These are phyloP conservation scores for Nepenthes mirabilis DNA, from an alignment of 148 eudicot genomes.

Conservation along the genomic window DNA sequence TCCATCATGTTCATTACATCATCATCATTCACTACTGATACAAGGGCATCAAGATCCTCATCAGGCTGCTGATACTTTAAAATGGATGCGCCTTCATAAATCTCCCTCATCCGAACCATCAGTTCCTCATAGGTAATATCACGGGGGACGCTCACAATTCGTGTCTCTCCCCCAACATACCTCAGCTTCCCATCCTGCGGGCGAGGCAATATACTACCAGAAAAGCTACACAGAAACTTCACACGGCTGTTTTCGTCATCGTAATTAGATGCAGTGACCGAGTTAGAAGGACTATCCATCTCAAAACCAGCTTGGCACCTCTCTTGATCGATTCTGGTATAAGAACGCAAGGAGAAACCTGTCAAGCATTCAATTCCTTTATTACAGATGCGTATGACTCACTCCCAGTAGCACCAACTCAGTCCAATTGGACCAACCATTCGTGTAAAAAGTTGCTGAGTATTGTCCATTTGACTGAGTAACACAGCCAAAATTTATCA, in stretches of 20 bases:
- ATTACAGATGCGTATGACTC: conserved; percentile 15
- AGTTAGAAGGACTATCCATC: conserved; percentile 34
- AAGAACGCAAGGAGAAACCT: conserved; percentile 8
- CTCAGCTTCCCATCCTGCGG: conserved; percentile 91
- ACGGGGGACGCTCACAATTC: conserved; percentile 62
- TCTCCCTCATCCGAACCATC: conserved; percentile 73
- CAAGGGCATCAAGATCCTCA: conserved; percentile 99
- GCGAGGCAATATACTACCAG: conserved; percentile 79
- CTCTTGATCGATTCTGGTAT: conserved; percentile 9
- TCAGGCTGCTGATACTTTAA: conserved; percentile 98
- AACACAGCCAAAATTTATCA: too few species aligned
- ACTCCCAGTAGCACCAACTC: too few species aligned
- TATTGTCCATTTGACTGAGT: too few species aligned
- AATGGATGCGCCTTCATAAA: conserved; percentile 54
- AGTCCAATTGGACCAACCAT: too few species aligned
- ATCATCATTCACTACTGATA: conserved; percentile 91
- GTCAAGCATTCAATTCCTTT: conserved; percentile 10
- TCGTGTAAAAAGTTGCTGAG: too few species aligned
- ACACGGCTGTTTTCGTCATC: conserved; percentile 51
- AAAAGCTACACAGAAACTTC: conserved; percentile 83
- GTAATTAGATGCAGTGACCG: conserved; percentile 20
- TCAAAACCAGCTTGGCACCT: conserved; percentile 14
- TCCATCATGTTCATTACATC: conserved; percentile 98
- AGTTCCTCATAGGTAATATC: conserved; percentile 58
- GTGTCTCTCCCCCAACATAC: conserved; percentile 91